Evolutionary conservation across 2,329 filamentous ascomycete species (phyloP).

Genomic region (Fusarium subglutinans): DNA sequence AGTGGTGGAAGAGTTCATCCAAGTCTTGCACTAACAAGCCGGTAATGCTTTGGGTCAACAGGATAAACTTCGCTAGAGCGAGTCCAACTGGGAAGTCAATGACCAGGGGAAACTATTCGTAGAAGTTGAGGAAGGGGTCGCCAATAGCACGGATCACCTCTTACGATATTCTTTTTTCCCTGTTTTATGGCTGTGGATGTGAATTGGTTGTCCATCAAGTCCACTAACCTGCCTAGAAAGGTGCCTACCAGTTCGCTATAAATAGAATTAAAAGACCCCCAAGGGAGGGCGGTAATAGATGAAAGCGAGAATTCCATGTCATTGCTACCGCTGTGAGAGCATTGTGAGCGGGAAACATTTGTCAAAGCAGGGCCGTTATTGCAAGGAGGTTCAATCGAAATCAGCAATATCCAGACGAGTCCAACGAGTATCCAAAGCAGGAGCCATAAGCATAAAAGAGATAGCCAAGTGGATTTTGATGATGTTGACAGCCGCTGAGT

Average conservation of each 20-base stretch:
- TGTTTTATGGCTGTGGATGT: not conserved
- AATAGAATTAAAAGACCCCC: not conserved
- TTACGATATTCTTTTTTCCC: too few relatives aligned
- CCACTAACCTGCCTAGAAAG: not conserved
- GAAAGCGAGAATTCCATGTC: not conserved
- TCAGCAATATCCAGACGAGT: not conserved
- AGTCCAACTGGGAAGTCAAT: not conserved
- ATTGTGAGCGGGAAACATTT: not conserved
- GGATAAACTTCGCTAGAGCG: not conserved
- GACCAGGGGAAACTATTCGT: not conserved
- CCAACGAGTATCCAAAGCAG: too few relatives aligned
- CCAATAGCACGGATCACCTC: not conserved
- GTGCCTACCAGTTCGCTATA: not conserved
- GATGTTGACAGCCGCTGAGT: not conserved
- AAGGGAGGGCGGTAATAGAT: not conserved
- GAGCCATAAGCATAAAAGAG: accelerated
- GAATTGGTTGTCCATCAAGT: not conserved
- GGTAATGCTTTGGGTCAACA: not conserved
- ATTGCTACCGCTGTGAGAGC: not conserved
- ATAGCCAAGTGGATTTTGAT: not conserved
- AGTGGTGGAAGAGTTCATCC: accelerated
- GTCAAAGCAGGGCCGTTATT: not conserved
- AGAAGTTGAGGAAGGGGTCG: not conserved
- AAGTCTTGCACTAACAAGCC: accelerated
- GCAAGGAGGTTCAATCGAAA: accelerated